Conservation (phyloP, 495 filamentous ascomycete species). For the Neurospora hispaniola region DNA sequence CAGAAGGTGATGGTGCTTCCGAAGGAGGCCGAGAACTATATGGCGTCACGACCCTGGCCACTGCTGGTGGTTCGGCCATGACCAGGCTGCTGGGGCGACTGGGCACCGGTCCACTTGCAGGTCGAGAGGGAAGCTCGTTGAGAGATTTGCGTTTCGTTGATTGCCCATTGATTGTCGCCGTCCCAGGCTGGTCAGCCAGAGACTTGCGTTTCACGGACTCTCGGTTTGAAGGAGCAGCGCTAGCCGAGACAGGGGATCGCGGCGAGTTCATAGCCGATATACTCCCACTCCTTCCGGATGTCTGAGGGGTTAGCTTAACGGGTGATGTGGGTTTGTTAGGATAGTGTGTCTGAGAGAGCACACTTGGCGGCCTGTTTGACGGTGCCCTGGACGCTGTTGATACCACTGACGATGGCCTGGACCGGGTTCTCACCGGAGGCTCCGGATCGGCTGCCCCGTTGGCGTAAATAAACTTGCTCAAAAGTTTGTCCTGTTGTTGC, state of each 20-base stretch:
- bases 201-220: constrained; percentile 3
- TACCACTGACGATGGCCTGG: constrained; percentile 26
- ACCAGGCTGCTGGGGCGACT: constrained; percentile 17
- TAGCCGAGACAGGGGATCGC: constrained; percentile 9
- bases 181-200: not conserved
- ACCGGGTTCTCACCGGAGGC: constrained; percentile 12
- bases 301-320: constrained; percentile 26
- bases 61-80: constrained; percentile 17
- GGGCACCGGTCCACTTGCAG: constrained; percentile 5
- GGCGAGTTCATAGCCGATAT: constrained; percentile 7
- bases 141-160: constrained; percentile 2
- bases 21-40: constrained; percentile 15
- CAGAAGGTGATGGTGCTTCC: constrained; percentile 12
- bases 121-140: constrained; percentile 2
- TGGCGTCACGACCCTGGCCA: constrained; percentile 11
- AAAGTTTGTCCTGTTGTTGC: constrained; percentile 23
- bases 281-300: constrained; percentile 12
- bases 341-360: constrained; percentile 13
- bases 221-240: not conserved
- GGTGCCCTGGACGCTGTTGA: constrained; percentile 30
- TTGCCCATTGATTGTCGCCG: not conserved
- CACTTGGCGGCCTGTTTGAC: constrained; percentile 16
- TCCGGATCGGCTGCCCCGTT: constrained; percentile 40
- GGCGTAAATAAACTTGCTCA: constrained; percentile 71
- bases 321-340: constrained; percentile 33